Base-by-base conservation (phyloP, 768 basidiomycete species). In the Termitomyces heimii region DNA sequence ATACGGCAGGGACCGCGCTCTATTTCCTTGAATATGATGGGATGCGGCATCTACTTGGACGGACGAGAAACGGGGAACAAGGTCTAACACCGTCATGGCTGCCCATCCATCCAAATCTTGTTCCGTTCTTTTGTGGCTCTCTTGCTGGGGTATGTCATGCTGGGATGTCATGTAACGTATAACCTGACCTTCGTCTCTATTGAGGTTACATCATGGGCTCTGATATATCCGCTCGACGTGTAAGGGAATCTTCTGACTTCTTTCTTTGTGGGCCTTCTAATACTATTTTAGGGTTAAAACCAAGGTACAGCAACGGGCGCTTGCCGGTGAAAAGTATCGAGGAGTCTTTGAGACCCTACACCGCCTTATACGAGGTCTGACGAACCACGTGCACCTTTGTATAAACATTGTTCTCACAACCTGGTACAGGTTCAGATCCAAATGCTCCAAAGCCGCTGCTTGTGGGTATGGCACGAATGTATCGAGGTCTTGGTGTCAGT, bases 21-120 rank as follows among this genome's bases (percentile, higher is more conserved):
- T 98, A 98, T 69, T 98, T 98, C 70, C 80, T 92, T 35, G 93
- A 95, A 68, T 97, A 98, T 68, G 94, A 98, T 67, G 87, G 88
- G 18, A 83, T 96, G 82, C 85, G 94, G 45, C 87, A 93, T 75
- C 65, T 94, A 16, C 76, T 96, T 46, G 95, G 95, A 29, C 80
- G 94, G 62, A 75, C 77, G 48, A 80, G 88, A 51, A 81, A 79
- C 31, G 90, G 91, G 24, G 89, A 91, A 69, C 92, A 94, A 70
- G 91, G 89, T 1, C 73, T 78, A 56, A 85, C 88, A 2, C 91
- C 93, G n/a, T 62, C 83, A 7, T 95, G 94, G 92, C 71, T 94
- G 56, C 94, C 94, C 6, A 84, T 95, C 63, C 86, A 82, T 66
- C 63, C 77, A 26, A 87, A 89, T 37, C 68, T 94, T 29, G 85